These are phyloP conservation scores for Pseudonitzschia multiseries DNA, from an alignment of 108 stramenopile genomes.

Conservation along the genomic window DNA sequence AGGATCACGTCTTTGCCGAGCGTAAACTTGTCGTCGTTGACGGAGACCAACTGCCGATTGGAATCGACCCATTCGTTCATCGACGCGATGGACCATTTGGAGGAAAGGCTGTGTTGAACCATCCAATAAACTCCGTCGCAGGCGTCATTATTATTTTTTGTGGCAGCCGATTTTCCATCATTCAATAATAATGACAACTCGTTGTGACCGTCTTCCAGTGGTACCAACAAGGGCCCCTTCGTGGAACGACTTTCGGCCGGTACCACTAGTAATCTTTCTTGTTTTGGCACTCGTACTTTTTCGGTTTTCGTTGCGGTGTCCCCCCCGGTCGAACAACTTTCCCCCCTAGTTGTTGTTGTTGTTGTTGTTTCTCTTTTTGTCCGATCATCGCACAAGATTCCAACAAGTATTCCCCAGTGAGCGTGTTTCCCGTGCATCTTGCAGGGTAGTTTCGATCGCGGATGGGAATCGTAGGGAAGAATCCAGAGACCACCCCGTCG, in stretches of 20 bases:
- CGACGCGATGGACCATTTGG: constrained; percentile 30
- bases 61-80: constrained; percentile 22
- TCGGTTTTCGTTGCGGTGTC: too few species aligned
- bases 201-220: background rate
- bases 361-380: too few species aligned
- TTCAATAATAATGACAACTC: background rate
- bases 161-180: background rate
- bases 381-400: constrained; percentile 6
- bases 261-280: too few species aligned
- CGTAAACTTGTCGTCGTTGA: constrained; percentile 33
- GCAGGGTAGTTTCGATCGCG: constrained; percentile 27
- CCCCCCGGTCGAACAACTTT: too few species aligned
- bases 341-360: too few species aligned
- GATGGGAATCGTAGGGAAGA: constrained; percentile 43
- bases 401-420: constrained; percentile 44
- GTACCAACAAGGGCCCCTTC: background rate
- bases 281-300: too few species aligned
- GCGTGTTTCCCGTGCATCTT: constrained; percentile 24
- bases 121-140: background rate
- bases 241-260: too few species aligned
- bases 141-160: background rate
- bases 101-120: constrained; percentile 39
- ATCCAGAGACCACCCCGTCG: constrained; percentile 23
- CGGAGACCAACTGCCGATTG: constrained; percentile 23
- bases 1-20: background rate